A percentile compares a stretch with the other conserved stretches of the same genome.
phyloP scores from a whole-genome alignment of 352 stramenopile genomes.

The Globisporangium acanthophoron region DNA sequence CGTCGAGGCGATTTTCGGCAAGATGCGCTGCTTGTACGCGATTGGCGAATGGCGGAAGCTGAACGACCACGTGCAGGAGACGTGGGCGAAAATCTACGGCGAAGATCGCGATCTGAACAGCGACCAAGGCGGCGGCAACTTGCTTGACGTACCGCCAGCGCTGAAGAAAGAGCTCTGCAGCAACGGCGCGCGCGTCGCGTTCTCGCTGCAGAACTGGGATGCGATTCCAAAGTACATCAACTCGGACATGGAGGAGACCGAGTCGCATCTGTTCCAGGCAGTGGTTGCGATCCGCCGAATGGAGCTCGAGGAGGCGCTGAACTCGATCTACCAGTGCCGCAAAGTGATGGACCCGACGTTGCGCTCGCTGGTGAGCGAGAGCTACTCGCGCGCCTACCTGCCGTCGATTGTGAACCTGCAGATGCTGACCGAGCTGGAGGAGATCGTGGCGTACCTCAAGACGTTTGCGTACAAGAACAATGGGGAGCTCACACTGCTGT shows the following conservation, averaged over 20 bases:
- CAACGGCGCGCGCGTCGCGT: slow-evolving; percentile 72
- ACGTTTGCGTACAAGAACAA: slow-evolving; percentile 77
- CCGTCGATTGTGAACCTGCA: slow-evolving; percentile 97
- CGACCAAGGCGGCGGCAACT: slow-evolving; percentile 36
- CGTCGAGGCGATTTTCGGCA: slow-evolving; percentile 96
- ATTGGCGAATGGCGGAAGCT: slow-evolving; percentile 96
- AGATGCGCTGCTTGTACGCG: slow-evolving; percentile 98
- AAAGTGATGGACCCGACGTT: slow-evolving; percentile 96
- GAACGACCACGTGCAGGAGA: slow-evolving; percentile 89
- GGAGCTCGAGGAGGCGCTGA: slow-evolving; percentile 90
- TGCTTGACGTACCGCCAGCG: slow-evolving; percentile 73
- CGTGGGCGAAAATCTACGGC: slow-evolving; percentile 83
- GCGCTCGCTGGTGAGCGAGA: slow-evolving; percentile 96
- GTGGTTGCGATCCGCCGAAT: slow-evolving; percentile 94
- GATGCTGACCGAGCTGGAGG: slow-evolving; percentile 95
- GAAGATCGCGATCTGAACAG: slow-evolving; percentile 33
- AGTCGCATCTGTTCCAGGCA: slow-evolving; percentile 80
- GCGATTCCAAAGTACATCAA: slow-evolving; percentile 83
- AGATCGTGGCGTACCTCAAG: slow-evolving; percentile 85
- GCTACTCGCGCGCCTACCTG: slow-evolving; percentile 95
- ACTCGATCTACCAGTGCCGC: slow-evolving; percentile 91
- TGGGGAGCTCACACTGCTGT: slow-evolving; percentile 67
- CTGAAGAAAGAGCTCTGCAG: slow-evolving; percentile 85
- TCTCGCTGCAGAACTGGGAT: slow-evolving; percentile 84
- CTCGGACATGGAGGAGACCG: slow-evolving; percentile 83